phyloP scores from a whole-genome alignment of 148 eudicot genomes.

The Fagopyrum tataricum region DNA sequence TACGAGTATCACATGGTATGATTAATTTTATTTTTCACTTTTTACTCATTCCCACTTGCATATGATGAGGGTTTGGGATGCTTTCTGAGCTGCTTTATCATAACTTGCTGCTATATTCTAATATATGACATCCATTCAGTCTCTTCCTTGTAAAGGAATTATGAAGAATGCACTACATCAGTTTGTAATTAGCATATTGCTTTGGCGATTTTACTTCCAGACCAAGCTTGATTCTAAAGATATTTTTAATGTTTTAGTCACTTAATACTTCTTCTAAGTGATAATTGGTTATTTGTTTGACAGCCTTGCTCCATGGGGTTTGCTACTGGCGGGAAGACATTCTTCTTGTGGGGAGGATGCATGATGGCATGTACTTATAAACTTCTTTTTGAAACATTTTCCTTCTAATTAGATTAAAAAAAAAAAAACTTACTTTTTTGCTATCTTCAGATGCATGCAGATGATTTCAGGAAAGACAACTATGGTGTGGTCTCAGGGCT shows the following conservation, averaged over 20 bases:
- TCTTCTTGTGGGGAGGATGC: constrained; percentile 99
- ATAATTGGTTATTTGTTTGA: constrained; percentile 13
- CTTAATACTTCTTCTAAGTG: not conserved
- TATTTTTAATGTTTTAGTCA: not conserved
- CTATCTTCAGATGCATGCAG: constrained; percentile 84
- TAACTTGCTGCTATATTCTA: not conserved
- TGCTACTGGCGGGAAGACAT: constrained; percentile 95
- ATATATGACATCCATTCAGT: too few species aligned
- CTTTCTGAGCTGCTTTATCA: not conserved
- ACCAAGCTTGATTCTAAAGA: not conserved
- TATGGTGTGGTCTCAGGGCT: constrained; percentile 84
- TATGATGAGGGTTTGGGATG: not conserved
- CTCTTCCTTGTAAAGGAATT: too few species aligned
- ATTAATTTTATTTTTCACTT: not conserved
- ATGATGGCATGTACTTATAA: constrained; percentile 74
- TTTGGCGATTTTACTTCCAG: not conserved
- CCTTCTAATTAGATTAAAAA: constrained; percentile 12
- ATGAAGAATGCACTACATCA: too few species aligned
- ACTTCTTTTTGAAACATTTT: not conserved
- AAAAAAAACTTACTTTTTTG: not conserved
- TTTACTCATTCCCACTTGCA: not conserved
- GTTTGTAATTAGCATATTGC: not conserved
- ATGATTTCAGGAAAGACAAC: constrained; percentile 81
- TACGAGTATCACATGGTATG: constrained; percentile 57
- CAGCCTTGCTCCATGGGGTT: constrained; percentile 99